Percentiles rank a stretch among this genome's conserved stretches.
These are phyloP conservation scores for Sicyos baderoa DNA, from an alignment of 306 rosid genomes.

Conservation along the genomic window DNA sequence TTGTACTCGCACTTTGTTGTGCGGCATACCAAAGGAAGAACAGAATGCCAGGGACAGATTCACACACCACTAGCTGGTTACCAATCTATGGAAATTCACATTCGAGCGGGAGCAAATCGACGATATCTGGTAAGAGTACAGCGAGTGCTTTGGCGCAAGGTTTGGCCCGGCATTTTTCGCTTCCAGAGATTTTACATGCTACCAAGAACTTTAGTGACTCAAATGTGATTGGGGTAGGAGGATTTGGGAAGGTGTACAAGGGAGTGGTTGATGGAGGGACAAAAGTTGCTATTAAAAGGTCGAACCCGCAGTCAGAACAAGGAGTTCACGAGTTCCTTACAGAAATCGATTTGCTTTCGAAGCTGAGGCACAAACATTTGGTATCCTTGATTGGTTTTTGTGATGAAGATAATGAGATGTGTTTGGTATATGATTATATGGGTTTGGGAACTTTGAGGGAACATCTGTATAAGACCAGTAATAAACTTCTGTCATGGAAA, in stretches of 20 bases:
- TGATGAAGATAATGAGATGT: conserved; percentile 45
- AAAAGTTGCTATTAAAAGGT: conserved; percentile 43
- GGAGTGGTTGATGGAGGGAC: conserved; percentile 35
- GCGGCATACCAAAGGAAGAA: conserved; percentile 40
- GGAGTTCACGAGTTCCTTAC: conserved; percentile 49
- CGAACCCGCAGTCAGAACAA: conserved; percentile 46
- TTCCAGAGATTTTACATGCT: conserved; percentile 35
- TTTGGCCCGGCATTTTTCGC: conserved; percentile 39
- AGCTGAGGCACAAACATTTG: conserved; percentile 46
- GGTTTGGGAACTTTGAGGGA: conserved; percentile 39
- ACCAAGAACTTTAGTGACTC: conserved; percentile 37
- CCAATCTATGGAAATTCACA: conserved; percentile 43
- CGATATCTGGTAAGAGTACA: conserved; percentile 34
- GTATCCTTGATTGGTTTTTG: conserved; percentile 47
- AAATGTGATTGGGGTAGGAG: conserved; percentile 45
- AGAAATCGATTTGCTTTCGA: conserved; percentile 49
- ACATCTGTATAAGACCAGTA: conserved; percentile 41
- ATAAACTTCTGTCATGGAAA: conserved; percentile 43
- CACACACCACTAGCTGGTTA: conserved; percentile 42
- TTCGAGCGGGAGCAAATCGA: conserved; percentile 36
- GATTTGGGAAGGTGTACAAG: conserved; percentile 50
- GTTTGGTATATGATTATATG: conserved; percentile 46
- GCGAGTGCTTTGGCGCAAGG: conserved; percentile 42
- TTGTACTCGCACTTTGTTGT: conserved; percentile 36
- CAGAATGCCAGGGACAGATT: conserved; percentile 22